Evolutionary conservation across 306 rosid genomes (phyloP), one percentile per base, ranked within the genome.

Genomic region (Amphicarpaea edgeworthii): DNA sequence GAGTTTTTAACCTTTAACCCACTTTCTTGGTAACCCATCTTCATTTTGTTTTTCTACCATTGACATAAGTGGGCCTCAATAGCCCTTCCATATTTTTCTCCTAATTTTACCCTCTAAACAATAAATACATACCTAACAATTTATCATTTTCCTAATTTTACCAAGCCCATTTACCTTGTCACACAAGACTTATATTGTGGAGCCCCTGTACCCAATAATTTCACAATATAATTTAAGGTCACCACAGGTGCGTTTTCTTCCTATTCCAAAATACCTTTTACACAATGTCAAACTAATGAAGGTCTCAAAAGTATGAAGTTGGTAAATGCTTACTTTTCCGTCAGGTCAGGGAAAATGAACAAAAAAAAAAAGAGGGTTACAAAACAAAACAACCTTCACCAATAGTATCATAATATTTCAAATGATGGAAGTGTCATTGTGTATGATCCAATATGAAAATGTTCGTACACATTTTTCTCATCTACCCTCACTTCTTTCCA

Each of bases 221-320:
- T 51, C 70, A 68, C 63, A 2, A 23, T 40, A 53, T 41, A 65
- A 15, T 65, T 50, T 24, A 41, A 64, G 54, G 3, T 64, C 3
- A 73, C 46, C 8, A 55, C 24, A 68, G n/a, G 40, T 23, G 47
- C 53, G 63, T 70, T 82, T 70, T 43, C 82, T 82, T 82, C 75
- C 57, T 45, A 46, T 30, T 10, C 34, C 72, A 72, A 85, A 47
- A 77, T 75, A 20, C 84, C 80, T 78, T 83, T 53, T 6, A 15
- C 65, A 67, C 79, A 68, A 81, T 51, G 81, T 75, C 86, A 87
- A 86, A 85, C 82, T 75, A 72, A 68, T 10, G 6, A 15, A 46
- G 80, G 85, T 83, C 53, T 83, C 72, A 38, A 85, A 88, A 79
- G 86, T 84, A 73, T 67, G 65, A 47, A 83, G 87, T 84, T 90